These are phyloP conservation scores for Leptodontidium sp. DNA, from an alignment of 2,329 filamentous ascomycete genomes.

Conservation along the genomic window DNA sequence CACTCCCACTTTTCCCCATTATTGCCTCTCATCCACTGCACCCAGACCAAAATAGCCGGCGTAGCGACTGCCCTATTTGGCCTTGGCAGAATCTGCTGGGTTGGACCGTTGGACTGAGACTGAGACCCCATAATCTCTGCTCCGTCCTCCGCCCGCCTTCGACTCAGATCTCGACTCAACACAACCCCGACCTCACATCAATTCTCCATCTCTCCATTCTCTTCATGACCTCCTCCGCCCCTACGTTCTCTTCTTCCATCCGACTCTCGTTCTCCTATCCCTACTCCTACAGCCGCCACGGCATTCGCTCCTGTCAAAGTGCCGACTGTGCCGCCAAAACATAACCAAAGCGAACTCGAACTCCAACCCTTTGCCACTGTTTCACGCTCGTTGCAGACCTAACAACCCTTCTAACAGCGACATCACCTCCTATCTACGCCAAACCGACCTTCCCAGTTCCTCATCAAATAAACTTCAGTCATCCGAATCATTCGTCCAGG, in stretches of 20 bases:
- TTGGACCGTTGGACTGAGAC: not conserved
- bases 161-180: not conserved
- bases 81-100: slow-evolving; percentile 17
- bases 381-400: slow-evolving; percentile 40
- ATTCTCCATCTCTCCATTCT: slow-evolving; percentile 21
- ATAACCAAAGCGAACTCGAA: slow-evolving; percentile 13
- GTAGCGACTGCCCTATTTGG: slow-evolving; percentile 22
- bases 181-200: not conserved
- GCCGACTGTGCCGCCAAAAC: slow-evolving; percentile 11
- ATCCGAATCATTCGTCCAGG: slow-evolving; percentile 22
- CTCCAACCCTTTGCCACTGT: slow-evolving; percentile 27
- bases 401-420: slow-evolving; percentile 27
- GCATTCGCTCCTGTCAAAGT: not conserved
- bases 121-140: slow-evolving; percentile 28
- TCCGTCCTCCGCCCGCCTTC: not conserved
- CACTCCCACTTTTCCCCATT: slow-evolving; percentile 9
- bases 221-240: slow-evolving; percentile 16
- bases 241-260: slow-evolving; percentile 31
- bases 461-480: slow-evolving; percentile 32
- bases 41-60: slow-evolving; percentile 7
- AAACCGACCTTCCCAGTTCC: slow-evolving; percentile 11
- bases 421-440: slow-evolving; percentile 29
- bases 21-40: no score
- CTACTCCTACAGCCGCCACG: slow-evolving; percentile 4
- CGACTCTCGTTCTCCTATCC: slow-evolving; percentile 29